A percentile compares a stretch with the other conserved stretches of the same genome.
These are phyloP conservation scores for Oryza nivara DNA, from an alignment of 176 grass and related monocot species.

Conservation along the genomic window DNA sequence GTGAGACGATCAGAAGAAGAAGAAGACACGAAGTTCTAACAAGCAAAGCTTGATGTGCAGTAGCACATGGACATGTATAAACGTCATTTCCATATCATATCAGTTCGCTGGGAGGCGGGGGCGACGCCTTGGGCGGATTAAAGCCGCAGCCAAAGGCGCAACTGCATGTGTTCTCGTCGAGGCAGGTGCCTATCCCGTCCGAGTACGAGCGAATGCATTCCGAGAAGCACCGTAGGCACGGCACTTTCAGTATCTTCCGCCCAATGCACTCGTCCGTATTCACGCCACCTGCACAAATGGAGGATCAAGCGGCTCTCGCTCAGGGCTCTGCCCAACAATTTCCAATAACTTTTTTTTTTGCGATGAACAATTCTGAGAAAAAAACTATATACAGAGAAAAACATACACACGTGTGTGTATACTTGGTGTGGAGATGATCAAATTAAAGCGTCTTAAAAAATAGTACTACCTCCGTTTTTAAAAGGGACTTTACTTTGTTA, in stretches of 20 bases:
- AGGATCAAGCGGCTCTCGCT: neutral
- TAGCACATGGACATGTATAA: neutral
- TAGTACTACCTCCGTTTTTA: no score
- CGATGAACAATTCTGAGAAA: no score
- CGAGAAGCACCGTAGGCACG: neutral
- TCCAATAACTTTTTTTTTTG: neutral
- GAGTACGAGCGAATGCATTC: neutral
- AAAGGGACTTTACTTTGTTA: no score
- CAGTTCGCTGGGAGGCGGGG: neutral
- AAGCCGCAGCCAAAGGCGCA: neutral
- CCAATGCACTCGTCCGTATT: neutral
- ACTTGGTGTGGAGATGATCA: no score
- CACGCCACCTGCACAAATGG: neutral
- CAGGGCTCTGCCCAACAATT: neutral
- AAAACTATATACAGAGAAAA: no score
- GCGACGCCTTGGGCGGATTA: neutral
- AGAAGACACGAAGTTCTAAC: no score
- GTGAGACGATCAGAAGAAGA: neutral
- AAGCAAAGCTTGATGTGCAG: neutral
- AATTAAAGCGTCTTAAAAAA: no score
- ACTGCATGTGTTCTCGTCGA: neutral
- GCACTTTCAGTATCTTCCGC: neutral
- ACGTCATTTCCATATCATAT: neutral
- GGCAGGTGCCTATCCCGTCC: neutral
- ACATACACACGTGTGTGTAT: no score